phyloP scores from a whole-genome alignment of 495 filamentous ascomycete genomes.

The Filosporella fistucella region DNA sequence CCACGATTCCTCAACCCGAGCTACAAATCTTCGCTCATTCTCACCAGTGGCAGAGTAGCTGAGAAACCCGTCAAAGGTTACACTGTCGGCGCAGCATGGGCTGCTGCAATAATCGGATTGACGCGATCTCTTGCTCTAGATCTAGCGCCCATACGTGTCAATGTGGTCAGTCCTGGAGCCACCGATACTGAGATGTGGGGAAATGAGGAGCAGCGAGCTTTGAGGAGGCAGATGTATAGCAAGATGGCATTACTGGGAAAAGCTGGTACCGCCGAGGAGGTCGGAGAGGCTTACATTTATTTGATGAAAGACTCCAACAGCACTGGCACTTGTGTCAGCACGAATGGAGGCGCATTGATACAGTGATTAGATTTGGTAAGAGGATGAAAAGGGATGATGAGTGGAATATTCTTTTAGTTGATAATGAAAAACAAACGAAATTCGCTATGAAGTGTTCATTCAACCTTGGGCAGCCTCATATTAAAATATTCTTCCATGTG shows the following conservation, averaged over 20 bases:
- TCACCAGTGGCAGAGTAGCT: slow-evolving; percentile 47
- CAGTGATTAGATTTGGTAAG: slow-evolving; percentile 5
- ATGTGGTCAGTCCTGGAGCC: slow-evolving; percentile 49
- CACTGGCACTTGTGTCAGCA: slow-evolving; percentile 31
- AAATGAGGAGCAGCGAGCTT: slow-evolving; percentile 8
- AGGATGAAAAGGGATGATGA: too few species aligned
- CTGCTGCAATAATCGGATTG: slow-evolving; percentile 33
- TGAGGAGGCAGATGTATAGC: slow-evolving; percentile 25
- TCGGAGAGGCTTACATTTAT: slow-evolving; percentile 60
- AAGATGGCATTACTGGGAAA: slow-evolving; percentile 34
- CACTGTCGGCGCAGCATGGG: slow-evolving; percentile 34
- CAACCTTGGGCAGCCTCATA: too few species aligned
- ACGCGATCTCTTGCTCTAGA: slow-evolving; percentile 49
- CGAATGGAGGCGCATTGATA: slow-evolving; percentile 5
- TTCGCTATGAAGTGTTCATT: too few species aligned
- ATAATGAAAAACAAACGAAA: too few species aligned
- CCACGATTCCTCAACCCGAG: slow-evolving; percentile 34
- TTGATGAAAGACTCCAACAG: slow-evolving; percentile 52
- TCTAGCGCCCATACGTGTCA: slow-evolving; percentile 54
- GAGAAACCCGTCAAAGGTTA: slow-evolving; percentile 42
- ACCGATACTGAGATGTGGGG: slow-evolving; percentile 49
- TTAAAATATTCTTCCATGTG: too few species aligned
- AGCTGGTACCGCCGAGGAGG: slow-evolving; percentile 47
- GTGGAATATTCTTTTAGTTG: too few species aligned
- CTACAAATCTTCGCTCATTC: slow-evolving; percentile 40